phyloP scores from a whole-genome alignment of 1,284 basidiomycete species.

The Abortiporus biennis region DNA sequence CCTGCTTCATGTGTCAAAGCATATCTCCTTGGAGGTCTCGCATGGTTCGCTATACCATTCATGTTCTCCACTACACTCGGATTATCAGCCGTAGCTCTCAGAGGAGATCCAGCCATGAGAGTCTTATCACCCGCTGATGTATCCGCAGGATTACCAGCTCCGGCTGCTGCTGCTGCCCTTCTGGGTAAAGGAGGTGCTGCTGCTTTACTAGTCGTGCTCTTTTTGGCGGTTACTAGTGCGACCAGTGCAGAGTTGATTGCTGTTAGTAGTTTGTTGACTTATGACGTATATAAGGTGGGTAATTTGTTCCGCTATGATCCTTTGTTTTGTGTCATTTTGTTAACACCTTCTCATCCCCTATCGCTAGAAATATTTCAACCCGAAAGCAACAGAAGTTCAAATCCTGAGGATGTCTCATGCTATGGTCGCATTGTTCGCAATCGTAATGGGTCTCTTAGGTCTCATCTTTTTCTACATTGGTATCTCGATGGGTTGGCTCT shows the following conservation, averaged over 20 bases:
- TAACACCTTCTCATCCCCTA: background rate
- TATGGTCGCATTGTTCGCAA: constrained; percentile 61
- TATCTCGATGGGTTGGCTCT: constrained; percentile 86
- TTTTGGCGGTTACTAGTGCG: constrained; percentile 83
- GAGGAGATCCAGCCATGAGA: constrained; percentile 64
- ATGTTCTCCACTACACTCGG: constrained; percentile 78
- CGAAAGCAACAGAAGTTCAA: constrained; percentile 49
- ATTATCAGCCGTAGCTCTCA: constrained; percentile 75
- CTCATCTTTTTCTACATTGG: constrained; percentile 87
- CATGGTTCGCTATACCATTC: constrained; percentile 86
- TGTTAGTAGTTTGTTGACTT: constrained; percentile 75
- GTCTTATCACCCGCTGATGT: constrained; percentile 58
- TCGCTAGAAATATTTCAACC: constrained; percentile 48
- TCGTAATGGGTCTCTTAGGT: constrained; percentile 80
- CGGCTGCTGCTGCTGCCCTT: constrained; percentile 74
- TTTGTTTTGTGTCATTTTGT: background rate
- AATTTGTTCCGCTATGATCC: background rate
- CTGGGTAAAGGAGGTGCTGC: constrained; percentile 73
- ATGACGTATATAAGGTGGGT: constrained; percentile 59
- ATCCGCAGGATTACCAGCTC: constrained; percentile 79
- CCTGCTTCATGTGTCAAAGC: constrained; percentile 84
- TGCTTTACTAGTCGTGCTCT: constrained; percentile 64
- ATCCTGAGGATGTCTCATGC: constrained; percentile 46
- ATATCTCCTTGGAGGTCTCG: constrained; percentile 84
- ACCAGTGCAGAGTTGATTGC: constrained; percentile 89